Percentiles rank a stretch among this genome's conserved stretches.
These are phyloP conservation scores for Mortierella claussenii DNA, from an alignment of 192 early-diverging fungal species.

Conservation along the genomic window DNA sequence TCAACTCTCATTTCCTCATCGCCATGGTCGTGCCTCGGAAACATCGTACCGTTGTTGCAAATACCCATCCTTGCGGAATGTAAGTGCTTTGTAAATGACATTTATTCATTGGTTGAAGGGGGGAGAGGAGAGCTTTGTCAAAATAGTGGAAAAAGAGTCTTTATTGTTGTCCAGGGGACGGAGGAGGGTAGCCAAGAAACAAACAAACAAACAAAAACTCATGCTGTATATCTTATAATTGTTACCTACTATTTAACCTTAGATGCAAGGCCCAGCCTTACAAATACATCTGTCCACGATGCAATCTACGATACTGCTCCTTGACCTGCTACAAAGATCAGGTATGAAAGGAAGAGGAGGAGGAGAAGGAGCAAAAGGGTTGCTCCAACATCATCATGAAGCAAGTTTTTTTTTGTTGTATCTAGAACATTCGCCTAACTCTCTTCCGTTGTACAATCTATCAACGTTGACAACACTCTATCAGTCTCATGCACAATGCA, in stretches of 20 bases:
- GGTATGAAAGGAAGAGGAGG: too few relatives aligned
- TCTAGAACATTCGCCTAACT: background rate
- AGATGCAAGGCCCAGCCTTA: slow-evolving; percentile 67
- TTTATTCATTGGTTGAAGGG: background rate
- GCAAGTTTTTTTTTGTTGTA: background rate
- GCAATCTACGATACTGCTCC: slow-evolving; percentile 74
- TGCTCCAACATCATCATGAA: too few relatives aligned
- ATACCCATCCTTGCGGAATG: slow-evolving; percentile 44
- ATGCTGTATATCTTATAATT: too few relatives aligned
- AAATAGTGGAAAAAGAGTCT: background rate
- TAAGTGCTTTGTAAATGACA: slow-evolving; percentile 3
- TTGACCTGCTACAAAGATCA: slow-evolving; percentile 70
- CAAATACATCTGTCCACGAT: slow-evolving; percentile 75
- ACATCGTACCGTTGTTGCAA: slow-evolving; percentile 22
- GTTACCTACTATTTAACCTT: too few relatives aligned
- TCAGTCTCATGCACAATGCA: slow-evolving; percentile 59
- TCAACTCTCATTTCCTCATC: slow-evolving; percentile 2
- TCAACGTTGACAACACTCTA: background rate
- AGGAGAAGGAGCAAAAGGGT: too few relatives aligned
- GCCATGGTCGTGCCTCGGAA: slow-evolving; percentile 31
- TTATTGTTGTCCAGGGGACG: background rate
- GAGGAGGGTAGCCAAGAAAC: background rate
- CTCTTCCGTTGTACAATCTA: slow-evolving; percentile 18
- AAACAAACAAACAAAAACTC: background rate
- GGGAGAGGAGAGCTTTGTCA: too few relatives aligned